Conservation (phyloP, 2,329 filamentous ascomycete genomes). For the Metarhizium brunneum region DNA sequence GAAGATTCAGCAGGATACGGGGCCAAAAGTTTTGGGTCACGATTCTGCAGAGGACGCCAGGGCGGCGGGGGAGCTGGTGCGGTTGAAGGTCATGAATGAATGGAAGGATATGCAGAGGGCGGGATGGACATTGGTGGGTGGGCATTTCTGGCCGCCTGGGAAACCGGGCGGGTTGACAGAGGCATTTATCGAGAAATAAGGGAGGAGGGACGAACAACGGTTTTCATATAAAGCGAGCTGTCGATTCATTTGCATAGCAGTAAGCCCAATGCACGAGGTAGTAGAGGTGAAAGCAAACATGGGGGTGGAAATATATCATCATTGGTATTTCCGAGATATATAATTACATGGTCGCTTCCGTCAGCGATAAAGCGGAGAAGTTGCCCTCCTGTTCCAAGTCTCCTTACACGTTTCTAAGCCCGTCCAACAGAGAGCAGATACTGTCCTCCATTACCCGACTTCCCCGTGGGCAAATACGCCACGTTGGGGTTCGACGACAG, state of each 20-base stretch:
- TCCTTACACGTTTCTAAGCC: constrained; percentile 18
- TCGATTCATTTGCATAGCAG: neutral
- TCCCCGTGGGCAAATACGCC: constrained; percentile 78
- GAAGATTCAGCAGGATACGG: constrained; percentile 66
- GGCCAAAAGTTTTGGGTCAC: constrained; percentile 52
- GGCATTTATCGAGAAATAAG: constrained; percentile 25
- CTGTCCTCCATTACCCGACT: constrained; percentile 46
- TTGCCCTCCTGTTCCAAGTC: neutral
- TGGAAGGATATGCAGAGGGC: constrained; percentile 58
- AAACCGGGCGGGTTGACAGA: constrained; percentile 24
- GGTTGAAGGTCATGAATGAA: constrained; percentile 57
- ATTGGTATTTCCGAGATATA: constrained; percentile 15
- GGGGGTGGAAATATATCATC: neutral
- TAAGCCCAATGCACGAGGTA: neutral
- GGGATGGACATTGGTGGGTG: constrained; percentile 57
- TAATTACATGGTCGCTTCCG: constrained; percentile 25
- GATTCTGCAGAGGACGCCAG: constrained; percentile 89
- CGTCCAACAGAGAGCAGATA: constrained; percentile 45
- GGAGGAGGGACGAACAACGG: neutral
- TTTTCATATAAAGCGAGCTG: neutral
- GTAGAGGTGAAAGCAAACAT: neutral
- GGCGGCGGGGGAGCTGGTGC: constrained; percentile 78
- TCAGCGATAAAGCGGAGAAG: constrained; percentile 10
- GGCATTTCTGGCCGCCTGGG: constrained; percentile 31
- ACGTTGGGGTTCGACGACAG: constrained; percentile 89